Base-by-base conservation (phyloP, 2,329 filamentous ascomycete species). In the Aureobasidium uvarum region DNA sequence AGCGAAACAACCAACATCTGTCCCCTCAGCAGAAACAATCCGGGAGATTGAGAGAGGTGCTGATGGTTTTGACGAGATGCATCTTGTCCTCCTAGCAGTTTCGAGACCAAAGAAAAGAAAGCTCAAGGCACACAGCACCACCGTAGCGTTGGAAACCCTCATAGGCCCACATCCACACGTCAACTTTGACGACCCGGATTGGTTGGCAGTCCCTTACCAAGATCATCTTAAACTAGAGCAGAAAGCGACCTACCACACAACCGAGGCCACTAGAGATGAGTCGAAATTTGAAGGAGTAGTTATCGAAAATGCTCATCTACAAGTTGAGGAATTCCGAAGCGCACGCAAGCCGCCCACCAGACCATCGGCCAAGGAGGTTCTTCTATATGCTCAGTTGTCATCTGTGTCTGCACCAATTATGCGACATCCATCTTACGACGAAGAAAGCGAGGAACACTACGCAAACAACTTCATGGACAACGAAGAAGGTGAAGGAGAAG, bases 141-240 rank as follows among this genome's bases (percentile, higher is more conserved):
- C n/a, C 18, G 16, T 31, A 38, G 48, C 20, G 1, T 23, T 62
- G 33, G 45, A 62, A 7, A n/a, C 51, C 14, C 13, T n/a, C 8
- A 51, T 20, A 16, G 58, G 58, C 5, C 58, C 58, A 6, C 58
- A 62, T 51, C 45, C 58, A 33, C 20, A n/a, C n/a, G 58, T 62
- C 14, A 16, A 39, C 14, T 62, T 62, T 31, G 58, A 39, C 33
- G 8, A 51, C 8, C 4, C 28, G 14, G 25, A 41, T 7, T 62
- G 31, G 41, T 20, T 23, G 28, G 23, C n/a, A 41, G 36, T 39
- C 2, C 36, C 52, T 39, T 41, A 56, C 38, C 52, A 56, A 39
- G 20, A 45, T 36, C 6, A 11, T 36, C 38, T 45, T 7, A 13
- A 11, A 3, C n/a, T n/a, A 11, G 16, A 58, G 16, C 55, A 33